phyloP scores from a whole-genome alignment of 805 yeast species.

The Pichia nakasei region DNA sequence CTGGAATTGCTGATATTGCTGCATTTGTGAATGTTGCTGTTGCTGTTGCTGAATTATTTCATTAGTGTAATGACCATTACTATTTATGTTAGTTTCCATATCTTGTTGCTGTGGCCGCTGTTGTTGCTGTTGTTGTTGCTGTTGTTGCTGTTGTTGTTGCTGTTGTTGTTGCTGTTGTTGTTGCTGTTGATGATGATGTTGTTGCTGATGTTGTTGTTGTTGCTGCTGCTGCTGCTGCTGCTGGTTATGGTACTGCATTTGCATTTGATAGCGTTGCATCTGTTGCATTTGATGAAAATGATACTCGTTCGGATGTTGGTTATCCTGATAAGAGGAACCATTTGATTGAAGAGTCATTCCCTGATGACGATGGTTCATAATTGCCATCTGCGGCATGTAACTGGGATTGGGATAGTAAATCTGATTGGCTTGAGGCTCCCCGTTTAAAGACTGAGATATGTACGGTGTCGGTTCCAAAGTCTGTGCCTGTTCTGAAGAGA shows the following conservation, averaged over 20 bases:
- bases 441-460: neutral
- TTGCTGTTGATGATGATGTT: neutral
- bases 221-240: slow-evolving; percentile 6
- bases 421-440: neutral
- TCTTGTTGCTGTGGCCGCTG: neutral
- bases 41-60: neutral
- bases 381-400: neutral
- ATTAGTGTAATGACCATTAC: neutral
- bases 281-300: neutral
- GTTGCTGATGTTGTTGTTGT: slow-evolving; percentile 5
- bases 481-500: too few relatives aligned
- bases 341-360: too few relatives aligned
- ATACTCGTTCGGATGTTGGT: neutral
- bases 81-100: neutral
- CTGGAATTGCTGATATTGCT: neutral
- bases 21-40: neutral
- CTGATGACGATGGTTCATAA: too few relatives aligned
- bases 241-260: slow-evolving; percentile 2
- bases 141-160: slow-evolving; percentile 6
- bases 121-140: neutral
- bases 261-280: slow-evolving; percentile 2
- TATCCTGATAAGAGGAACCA: too few relatives aligned
- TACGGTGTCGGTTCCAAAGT: neutral
- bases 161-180: slow-evolving; percentile 1
- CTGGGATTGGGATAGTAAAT: neutral